These are phyloP conservation scores for Citrus medica DNA, from an alignment of 345 rosid genomes.

Conservation along the genomic window DNA sequence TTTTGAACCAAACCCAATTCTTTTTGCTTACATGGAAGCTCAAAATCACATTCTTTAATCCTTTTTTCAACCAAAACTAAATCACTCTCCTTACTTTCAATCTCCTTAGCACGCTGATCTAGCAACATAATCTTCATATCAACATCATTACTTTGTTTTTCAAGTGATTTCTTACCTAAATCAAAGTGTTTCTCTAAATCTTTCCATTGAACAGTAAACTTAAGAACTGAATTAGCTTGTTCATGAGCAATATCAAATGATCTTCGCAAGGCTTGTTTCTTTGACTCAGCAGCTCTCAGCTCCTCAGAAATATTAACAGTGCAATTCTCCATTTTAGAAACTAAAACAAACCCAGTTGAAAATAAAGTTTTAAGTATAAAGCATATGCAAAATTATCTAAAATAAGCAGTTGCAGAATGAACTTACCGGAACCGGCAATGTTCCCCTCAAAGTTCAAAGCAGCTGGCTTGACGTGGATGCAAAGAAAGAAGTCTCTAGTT, in stretches of 20 bases:
- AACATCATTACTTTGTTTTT: neutral
- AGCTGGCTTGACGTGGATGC: no score
- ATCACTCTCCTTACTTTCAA: neutral
- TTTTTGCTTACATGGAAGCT: constrained; percentile 8
- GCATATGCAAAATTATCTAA: no score
- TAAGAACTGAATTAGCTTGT: neutral
- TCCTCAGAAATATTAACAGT: neutral
- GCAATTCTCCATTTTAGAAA: neutral
- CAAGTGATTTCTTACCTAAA: neutral
- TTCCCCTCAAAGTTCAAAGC: no score
- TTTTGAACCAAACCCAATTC: neutral
- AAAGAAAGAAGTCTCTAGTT: no score
- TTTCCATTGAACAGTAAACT: no score
- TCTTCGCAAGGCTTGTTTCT: neutral
- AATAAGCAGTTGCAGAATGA: no score
- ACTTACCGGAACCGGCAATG: no score
- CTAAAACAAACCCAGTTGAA: neutral
- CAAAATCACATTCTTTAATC: neutral
- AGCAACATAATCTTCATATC: neutral
- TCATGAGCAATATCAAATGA: neutral
- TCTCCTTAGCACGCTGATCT: neutral
- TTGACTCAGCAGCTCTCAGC: neutral
- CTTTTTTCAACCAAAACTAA: neutral
- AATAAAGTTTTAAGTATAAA: no score
- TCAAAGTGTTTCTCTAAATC: neutral